Evolutionary conservation across 2,329 filamentous ascomycete genomes (phyloP).

Genomic region (Lachnellula cervina): DNA sequence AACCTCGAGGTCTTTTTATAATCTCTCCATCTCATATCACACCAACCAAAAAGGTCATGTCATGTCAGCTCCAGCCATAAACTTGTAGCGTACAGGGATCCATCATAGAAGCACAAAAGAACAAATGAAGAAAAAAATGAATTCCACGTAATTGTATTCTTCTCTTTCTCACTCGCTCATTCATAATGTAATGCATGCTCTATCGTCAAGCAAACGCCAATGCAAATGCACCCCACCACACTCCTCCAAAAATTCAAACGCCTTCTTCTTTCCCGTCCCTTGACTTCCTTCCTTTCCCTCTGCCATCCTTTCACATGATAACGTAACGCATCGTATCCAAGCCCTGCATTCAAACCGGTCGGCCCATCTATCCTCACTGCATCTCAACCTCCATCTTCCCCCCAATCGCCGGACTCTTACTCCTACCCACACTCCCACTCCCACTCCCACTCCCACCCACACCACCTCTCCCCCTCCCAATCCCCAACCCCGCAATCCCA

Average conservation of each 20-base stretch:
- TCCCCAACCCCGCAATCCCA: constrained; percentile 40
- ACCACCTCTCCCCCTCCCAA: constrained; percentile 32
- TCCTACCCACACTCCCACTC: constrained; percentile 7
- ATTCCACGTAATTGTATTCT: no score
- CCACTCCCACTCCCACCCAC: constrained; percentile 8
- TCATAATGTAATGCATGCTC: background rate
- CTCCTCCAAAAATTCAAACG: background rate
- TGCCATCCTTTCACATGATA: no score
- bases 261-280: background rate
- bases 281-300: no score
- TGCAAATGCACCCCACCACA: background rate
- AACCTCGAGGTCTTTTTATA: constrained; percentile 92
- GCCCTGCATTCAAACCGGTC: no score
- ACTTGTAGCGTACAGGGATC: background rate
- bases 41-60: background rate
- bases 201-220: background rate
- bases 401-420: constrained; percentile 23
- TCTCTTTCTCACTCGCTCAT: no score
- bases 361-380: constrained; percentile 32
- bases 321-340: no score
- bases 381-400: constrained; percentile 45
- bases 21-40: constrained; percentile 6
- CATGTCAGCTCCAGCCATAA: constrained; percentile 11
- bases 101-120: no score
- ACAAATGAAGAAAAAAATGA: no score